These are phyloP conservation scores for Daldinia sp. DNA, from an alignment of 2,329 filamentous ascomycete genomes.

Conservation along the genomic window DNA sequence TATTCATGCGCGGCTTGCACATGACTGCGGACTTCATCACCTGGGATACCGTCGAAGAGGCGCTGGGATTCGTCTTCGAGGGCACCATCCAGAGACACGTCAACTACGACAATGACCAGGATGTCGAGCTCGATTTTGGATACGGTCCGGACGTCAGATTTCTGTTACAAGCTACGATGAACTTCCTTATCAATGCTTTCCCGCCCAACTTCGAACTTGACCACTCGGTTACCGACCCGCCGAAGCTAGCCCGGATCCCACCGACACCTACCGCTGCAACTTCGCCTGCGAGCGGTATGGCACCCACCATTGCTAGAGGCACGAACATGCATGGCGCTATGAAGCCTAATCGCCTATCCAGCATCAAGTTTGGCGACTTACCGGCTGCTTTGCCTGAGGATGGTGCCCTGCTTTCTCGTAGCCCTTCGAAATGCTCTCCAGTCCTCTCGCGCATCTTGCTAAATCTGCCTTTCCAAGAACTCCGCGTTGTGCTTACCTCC, in stretches of 20 bases:
- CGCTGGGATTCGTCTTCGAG: constrained; percentile 69
- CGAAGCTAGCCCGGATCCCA: constrained; percentile 59
- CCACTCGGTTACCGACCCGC: constrained; percentile 54
- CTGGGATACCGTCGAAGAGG: constrained; percentile 73
- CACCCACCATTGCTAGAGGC: constrained; percentile 55
- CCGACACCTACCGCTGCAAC: constrained; percentile 51
- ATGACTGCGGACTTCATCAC: constrained; percentile 68
- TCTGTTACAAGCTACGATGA: constrained; percentile 67
- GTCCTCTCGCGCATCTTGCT: constrained; percentile 75
- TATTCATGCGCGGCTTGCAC: constrained; percentile 69
- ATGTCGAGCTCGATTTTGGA: constrained; percentile 54
- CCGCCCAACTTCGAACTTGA: constrained; percentile 72
- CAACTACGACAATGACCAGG: constrained; percentile 43
- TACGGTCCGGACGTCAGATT: constrained; percentile 68
- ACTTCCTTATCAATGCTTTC: constrained; percentile 71
- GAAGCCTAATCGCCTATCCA: constrained; percentile 67
- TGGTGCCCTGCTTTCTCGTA: constrained; percentile 41
- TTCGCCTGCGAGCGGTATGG: constrained; percentile 53
- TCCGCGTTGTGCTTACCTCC: constrained; percentile 75
- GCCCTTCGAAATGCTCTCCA: constrained; percentile 56
- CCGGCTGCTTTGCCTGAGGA: constrained; percentile 55
- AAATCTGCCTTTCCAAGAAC: constrained; percentile 75
- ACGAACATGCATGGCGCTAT: constrained; percentile 51
- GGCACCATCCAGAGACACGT: constrained; percentile 51
- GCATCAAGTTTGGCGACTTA: constrained; percentile 79